Conservation (phyloP, 2,329 filamentous ascomycete species). For the Hypoxylon rubiginosum region DNA sequence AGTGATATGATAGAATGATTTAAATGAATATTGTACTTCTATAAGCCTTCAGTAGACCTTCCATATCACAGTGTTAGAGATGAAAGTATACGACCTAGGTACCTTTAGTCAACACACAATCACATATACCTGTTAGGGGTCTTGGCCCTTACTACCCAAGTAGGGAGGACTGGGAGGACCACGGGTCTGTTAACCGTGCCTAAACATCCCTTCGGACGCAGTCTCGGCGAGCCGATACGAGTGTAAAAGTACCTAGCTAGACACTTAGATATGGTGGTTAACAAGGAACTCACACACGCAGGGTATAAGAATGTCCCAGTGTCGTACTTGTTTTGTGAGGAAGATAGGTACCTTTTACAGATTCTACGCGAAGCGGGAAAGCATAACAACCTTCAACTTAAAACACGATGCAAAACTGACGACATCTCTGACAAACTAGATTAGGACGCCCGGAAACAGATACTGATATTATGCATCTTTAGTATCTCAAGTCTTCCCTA, state of each 20-base stretch:
- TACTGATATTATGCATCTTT: too few relatives aligned
- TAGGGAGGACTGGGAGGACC: too few relatives aligned
- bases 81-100: too few relatives aligned
- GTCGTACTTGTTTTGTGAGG: slow-evolving; percentile 56
- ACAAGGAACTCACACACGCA: slow-evolving; percentile 52
- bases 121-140: too few relatives aligned
- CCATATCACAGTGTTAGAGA: not conserved
- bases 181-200: too few relatives aligned
- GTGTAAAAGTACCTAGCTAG: too few relatives aligned
- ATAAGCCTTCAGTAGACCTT: not conserved
- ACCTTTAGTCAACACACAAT: too few relatives aligned
- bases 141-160: too few relatives aligned
- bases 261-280: not conserved
- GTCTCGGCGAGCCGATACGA: too few relatives aligned
- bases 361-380: slow-evolving; percentile 23
- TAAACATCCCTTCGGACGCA: too few relatives aligned
- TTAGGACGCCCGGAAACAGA: not conserved
- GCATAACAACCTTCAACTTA: not conserved
- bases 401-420: too few relatives aligned
- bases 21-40: not conserved
- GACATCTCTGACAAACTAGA: not conserved
- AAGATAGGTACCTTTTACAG: slow-evolving; percentile 53
- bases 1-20: not conserved
- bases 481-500: too few relatives aligned
- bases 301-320: slow-evolving; percentile 58